A percentile compares a stretch with the other conserved stretches of the same genome.
These are phyloP conservation scores for Vigna angularis DNA, from an alignment of 306 rosid species.

Conservation along the genomic window DNA sequence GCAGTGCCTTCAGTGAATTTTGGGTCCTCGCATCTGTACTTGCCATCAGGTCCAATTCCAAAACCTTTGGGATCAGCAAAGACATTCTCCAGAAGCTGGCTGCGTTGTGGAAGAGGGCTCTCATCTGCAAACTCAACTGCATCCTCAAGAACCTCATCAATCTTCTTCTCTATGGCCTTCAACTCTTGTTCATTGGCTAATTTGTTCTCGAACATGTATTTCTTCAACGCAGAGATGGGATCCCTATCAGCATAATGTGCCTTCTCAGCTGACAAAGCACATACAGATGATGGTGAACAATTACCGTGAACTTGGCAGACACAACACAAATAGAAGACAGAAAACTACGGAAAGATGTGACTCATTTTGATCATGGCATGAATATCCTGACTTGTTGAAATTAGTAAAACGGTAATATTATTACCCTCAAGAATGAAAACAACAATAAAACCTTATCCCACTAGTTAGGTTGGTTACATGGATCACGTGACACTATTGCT, in stretches of 20 bases:
- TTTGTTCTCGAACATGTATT: slow-evolving; percentile 71
- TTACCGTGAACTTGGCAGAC: slow-evolving; percentile 16
- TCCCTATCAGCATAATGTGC: slow-evolving; percentile 91
- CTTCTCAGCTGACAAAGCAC: slow-evolving; percentile 85
- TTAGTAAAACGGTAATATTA: neutral
- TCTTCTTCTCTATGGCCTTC: slow-evolving; percentile 80
- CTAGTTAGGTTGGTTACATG: neutral
- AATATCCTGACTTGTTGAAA: slow-evolving; percentile 18
- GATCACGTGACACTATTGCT: neutral
- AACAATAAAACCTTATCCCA: neutral
- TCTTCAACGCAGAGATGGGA: slow-evolving; percentile 82
- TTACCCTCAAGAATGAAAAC: slow-evolving; percentile 1
- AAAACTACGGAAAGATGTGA: neutral
- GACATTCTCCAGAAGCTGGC: slow-evolving; percentile 94
- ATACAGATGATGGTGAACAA: slow-evolving; percentile 26
- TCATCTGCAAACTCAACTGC: slow-evolving; percentile 86
- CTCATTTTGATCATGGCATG: slow-evolving; percentile 6
- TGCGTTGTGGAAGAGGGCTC: slow-evolving; percentile 82
- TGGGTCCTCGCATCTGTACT: slow-evolving; percentile 94
- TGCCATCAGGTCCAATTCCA: slow-evolving; percentile 96
- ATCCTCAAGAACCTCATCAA: slow-evolving; percentile 77
- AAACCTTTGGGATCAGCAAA: slow-evolving; percentile 96
- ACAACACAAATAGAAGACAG: slow-evolving; percentile 3
- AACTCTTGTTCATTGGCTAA: slow-evolving; percentile 77
- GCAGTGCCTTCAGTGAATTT: slow-evolving; percentile 97